phyloP scores from a whole-genome alignment of 495 filamentous ascomycete genomes.

The Penicillium psychrofluorescens region DNA sequence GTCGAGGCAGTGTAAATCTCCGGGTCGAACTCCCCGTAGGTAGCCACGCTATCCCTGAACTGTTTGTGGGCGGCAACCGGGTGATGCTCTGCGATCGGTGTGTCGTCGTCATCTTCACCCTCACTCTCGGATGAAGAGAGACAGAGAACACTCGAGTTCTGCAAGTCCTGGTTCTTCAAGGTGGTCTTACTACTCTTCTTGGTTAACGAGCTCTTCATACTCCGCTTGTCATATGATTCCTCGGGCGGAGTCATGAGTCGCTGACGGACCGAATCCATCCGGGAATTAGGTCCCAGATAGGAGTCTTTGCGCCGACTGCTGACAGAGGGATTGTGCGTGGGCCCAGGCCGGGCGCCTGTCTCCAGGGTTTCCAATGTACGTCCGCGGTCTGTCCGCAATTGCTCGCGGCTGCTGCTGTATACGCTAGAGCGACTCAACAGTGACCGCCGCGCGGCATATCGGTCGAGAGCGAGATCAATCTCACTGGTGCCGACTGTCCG shows the following conservation, averaged over 20 bases:
- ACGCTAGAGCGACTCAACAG: slow-evolving; percentile 18
- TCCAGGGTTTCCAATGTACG: slow-evolving; percentile 1
- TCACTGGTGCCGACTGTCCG: slow-evolving; percentile 29
- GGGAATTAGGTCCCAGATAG: no score
- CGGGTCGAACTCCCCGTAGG: slow-evolving; percentile 30
- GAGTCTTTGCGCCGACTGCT: slow-evolving; percentile 3
- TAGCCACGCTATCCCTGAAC: slow-evolving; percentile 29
- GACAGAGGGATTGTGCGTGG: slow-evolving; percentile 14
- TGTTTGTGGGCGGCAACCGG: slow-evolving; percentile 3
- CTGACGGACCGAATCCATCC: neutral
- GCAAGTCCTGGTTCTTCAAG: slow-evolving; percentile 39
- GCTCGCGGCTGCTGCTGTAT: slow-evolving; percentile 19
- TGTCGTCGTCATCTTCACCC: slow-evolving; percentile 27
- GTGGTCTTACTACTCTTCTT: slow-evolving; percentile 39
- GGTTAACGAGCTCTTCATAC: slow-evolving; percentile 17
- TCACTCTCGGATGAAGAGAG: slow-evolving; percentile 54
- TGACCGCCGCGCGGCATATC: slow-evolving; percentile 22
- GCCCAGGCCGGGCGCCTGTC: slow-evolving; percentile 5
- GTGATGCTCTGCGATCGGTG: slow-evolving; percentile 5
- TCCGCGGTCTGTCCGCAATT: slow-evolving; percentile 10
- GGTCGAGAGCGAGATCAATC: slow-evolving; percentile 30
- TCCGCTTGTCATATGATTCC: slow-evolving; percentile 11
- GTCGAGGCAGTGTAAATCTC: slow-evolving; percentile 38
- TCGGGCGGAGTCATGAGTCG: slow-evolving; percentile 8
- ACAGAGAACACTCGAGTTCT: slow-evolving; percentile 46